phyloP scores from a whole-genome alignment of 2,329 filamentous ascomycete genomes.

The Fusarium sp. region DNA sequence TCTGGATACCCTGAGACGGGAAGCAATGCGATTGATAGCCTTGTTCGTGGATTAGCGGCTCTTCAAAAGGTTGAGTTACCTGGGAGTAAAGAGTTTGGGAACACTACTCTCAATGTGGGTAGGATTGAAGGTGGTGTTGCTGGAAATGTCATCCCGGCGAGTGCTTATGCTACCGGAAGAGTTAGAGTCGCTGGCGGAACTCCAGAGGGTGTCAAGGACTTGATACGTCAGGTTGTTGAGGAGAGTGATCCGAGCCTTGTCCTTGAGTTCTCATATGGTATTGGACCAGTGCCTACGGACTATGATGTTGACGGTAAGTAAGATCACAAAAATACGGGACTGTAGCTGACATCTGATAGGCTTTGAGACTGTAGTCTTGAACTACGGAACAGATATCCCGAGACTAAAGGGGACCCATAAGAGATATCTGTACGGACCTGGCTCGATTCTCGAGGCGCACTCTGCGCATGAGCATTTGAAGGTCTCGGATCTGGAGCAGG shows the following conservation, averaged over 20 bases:
- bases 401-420: background rate
- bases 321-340: fast-evolving
- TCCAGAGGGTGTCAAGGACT: background rate
- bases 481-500: background rate
- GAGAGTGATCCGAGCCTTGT: background rate
- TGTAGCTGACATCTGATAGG: background rate
- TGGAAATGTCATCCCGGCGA: background rate
- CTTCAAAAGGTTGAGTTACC: background rate
- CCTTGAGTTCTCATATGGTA: background rate
- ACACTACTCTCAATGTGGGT: background rate
- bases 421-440: constrained; percentile 2
- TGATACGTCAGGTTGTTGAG: background rate
- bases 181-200: background rate
- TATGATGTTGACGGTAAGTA: background rate
- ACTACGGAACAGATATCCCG: constrained; percentile 1
- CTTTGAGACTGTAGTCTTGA: background rate
- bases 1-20: constrained; percentile 8
- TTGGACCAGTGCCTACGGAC: background rate
- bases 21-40: constrained; percentile 5
- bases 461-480: constrained; percentile 13
- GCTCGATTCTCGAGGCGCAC: constrained; percentile 3
- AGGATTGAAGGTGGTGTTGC: constrained; percentile 2
- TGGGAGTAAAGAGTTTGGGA: background rate
- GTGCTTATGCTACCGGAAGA: background rate
- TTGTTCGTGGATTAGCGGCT: background rate